Evolutionary conservation across 202 grass and related monocot species (phyloP), one percentile per base, ranked within the genome.

Genomic region (Elaeis oleifera): DNA sequence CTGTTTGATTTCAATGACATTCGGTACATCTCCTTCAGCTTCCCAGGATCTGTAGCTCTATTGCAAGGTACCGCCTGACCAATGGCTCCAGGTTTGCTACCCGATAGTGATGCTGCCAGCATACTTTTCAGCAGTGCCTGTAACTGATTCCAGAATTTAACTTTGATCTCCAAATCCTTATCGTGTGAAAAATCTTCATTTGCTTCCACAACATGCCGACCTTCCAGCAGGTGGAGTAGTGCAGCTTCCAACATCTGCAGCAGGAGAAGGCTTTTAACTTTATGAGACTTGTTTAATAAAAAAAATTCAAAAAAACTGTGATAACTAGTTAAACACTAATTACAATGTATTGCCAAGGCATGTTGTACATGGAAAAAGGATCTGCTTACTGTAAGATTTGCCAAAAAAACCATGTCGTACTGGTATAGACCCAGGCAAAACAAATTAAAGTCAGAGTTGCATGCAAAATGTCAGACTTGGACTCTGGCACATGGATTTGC

Each of bases 1-100:
- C 69, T 72, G 18, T 69, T 71, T 16, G 85, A 86, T 71, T 82
- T 99, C 22, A 99, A 73, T 6, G 84, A 77, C 17, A 99, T 54
- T 15, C 85, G 79, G 23, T 92, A 89, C 88, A 89, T 92, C 69
- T 92, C 88, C 64, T 76, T 85, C 39, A 92, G 80, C 61, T 86
- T 99, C 18, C 58, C 18, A 3, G 71, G 22, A 48, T 96, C 84
- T 57, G 74, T 59, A 25, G 50, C 79, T 57, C 67, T 83, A 62
- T 31, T 72, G 79, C 71, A 72, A 15, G 60, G 58, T 18, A 52
- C 64, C 36, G 75, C 57, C 56, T 78, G 81, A 51, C 69, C 56
- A 20, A 57, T 71, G 28, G 74, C 67, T 77, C 71, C 74, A 29
- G 66, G 64, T 75, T 71, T 80, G 16, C 28, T 71, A 29, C 51